These are phyloP conservation scores for Emergomyces orientalis DNA, from an alignment of 2,329 filamentous ascomycete genomes.

Conservation along the genomic window DNA sequence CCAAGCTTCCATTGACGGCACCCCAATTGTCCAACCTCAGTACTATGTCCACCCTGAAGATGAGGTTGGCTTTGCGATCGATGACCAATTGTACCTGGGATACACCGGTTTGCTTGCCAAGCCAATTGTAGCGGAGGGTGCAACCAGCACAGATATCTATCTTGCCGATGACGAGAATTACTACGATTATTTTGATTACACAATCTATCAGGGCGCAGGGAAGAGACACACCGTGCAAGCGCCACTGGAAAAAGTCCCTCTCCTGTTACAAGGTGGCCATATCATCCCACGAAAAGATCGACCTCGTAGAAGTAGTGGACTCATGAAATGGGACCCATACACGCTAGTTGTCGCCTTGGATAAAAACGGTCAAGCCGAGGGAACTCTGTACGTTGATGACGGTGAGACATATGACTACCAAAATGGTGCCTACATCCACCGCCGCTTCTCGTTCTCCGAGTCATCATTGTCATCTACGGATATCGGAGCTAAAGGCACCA, in stretches of 20 bases:
- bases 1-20: constrained; percentile 70
- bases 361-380: constrained; percentile 61
- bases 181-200: constrained; percentile 91
- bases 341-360: constrained; percentile 72
- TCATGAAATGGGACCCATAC: constrained; percentile 94
- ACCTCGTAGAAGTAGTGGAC: constrained; percentile 69
- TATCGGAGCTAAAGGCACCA: constrained; percentile 50
- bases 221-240: constrained; percentile 61
- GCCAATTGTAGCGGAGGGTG: constrained; percentile 72
- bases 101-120: constrained; percentile 85
- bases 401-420: constrained; percentile 87
- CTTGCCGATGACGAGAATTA: constrained; percentile 83
- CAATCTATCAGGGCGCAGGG: constrained; percentile 61
- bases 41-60: constrained; percentile 85
- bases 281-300: constrained; percentile 84
- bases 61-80: constrained; percentile 76
- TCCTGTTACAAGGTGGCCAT: constrained; percentile 88
- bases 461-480: constrained; percentile 61
- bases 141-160: constrained; percentile 66
- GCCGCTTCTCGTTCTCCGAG: constrained; percentile 58
- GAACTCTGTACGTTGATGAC: constrained; percentile 83
- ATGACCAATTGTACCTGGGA: constrained; percentile 89
- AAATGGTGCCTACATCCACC: constrained; percentile 78
- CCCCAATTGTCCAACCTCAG: constrained; percentile 82
- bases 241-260: constrained; percentile 74